phyloP scores from a whole-genome alignment of 1,139 yeast species.

The Diutina rugosa region DNA sequence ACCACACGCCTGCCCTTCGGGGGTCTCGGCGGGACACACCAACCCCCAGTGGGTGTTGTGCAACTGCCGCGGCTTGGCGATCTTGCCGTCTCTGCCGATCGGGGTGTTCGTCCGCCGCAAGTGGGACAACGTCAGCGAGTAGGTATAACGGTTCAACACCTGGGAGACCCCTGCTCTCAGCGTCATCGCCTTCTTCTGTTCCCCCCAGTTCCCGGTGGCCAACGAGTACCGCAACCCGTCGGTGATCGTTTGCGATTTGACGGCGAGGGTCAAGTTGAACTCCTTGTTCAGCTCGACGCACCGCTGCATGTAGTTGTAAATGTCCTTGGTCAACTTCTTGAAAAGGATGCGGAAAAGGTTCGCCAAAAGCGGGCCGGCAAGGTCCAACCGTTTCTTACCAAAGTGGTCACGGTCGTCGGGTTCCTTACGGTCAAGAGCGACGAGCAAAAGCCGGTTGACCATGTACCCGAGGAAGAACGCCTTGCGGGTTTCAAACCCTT shows the following conservation, averaged over 20 bases:
- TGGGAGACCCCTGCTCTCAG: slow-evolving; percentile 99
- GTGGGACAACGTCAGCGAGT: slow-evolving; percentile 93
- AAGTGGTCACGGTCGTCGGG: slow-evolving; percentile 99
- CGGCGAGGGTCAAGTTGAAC: slow-evolving; percentile 91
- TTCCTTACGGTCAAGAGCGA: slow-evolving; percentile 95
- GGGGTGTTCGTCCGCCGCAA: slow-evolving; percentile 98
- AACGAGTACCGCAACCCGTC: slow-evolving; percentile 94
- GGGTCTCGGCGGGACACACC: slow-evolving; percentile 99
- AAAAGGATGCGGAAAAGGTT: slow-evolving; percentile 88
- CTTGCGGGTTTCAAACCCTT: slow-evolving; percentile 93
- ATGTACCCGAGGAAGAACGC: slow-evolving; percentile 96
- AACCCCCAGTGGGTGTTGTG: slow-evolving; percentile 99
- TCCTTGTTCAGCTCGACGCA: slow-evolving; percentile 97
- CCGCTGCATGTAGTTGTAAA: slow-evolving; percentile 96
- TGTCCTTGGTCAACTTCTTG: slow-evolving; percentile 88
- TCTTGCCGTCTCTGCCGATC: slow-evolving; percentile 96
- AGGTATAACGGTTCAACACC: slow-evolving; percentile 94
- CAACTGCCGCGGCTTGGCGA: slow-evolving; percentile 96
- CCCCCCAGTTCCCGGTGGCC: slow-evolving; percentile 99
- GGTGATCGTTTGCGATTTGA: slow-evolving; percentile 91
- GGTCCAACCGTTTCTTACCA: slow-evolving; percentile 94
- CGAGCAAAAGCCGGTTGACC: slow-evolving; percentile 86
- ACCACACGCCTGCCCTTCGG: slow-evolving; percentile 99
- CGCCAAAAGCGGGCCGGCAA: slow-evolving; percentile 96
- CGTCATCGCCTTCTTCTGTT: slow-evolving; percentile 98